Conservation (phyloP, 1,139 yeast genomes). For the Pichia kudriavzevii region DNA sequence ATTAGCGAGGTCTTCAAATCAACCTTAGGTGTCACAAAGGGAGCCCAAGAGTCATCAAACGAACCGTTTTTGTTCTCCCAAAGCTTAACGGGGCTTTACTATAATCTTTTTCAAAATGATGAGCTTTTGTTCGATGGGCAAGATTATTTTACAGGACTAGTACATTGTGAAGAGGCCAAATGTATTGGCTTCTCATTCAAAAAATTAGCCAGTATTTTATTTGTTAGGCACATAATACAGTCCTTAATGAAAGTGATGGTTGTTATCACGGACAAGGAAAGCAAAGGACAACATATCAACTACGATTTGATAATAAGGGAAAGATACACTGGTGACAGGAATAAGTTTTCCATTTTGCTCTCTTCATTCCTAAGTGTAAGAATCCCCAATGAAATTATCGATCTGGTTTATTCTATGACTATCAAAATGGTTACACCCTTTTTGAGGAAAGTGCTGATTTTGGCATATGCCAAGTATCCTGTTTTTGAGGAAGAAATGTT, state of each 20-base stretch:
- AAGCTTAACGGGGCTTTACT: constrained; percentile 23
- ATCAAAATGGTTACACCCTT: constrained; percentile 57
- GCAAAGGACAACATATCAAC: neutral
- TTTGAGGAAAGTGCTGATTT: constrained; percentile 58
- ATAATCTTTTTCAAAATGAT: constrained; percentile 22
- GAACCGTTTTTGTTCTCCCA: constrained; percentile 22
- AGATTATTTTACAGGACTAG: constrained; percentile 49
- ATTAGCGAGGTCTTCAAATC: constrained; percentile 24
- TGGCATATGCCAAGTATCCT: constrained; percentile 51
- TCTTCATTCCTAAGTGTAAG: too few relatives aligned
- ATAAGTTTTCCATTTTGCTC: constrained; percentile 2
- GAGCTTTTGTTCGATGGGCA: constrained; percentile 31
- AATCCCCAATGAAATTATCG: constrained; percentile 7
- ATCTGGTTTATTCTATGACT: constrained; percentile 46
- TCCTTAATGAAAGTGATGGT: constrained; percentile 21
- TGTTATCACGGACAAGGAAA: constrained; percentile 11
- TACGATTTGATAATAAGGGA: constrained; percentile 5
- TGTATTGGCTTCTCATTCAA: constrained; percentile 29
- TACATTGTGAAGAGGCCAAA: constrained; percentile 36
- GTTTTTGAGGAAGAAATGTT: constrained; percentile 34
- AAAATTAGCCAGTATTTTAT: constrained; percentile 30
- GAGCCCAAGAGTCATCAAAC: constrained; percentile 9
- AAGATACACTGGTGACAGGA: constrained; percentile 7
- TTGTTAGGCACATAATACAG: constrained; percentile 24
- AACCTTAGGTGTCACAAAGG: constrained; percentile 13